Evolutionary conservation across 164 flowering plant genomes (phyloP).

Genomic region (Aristolochia fimbriata): DNA sequence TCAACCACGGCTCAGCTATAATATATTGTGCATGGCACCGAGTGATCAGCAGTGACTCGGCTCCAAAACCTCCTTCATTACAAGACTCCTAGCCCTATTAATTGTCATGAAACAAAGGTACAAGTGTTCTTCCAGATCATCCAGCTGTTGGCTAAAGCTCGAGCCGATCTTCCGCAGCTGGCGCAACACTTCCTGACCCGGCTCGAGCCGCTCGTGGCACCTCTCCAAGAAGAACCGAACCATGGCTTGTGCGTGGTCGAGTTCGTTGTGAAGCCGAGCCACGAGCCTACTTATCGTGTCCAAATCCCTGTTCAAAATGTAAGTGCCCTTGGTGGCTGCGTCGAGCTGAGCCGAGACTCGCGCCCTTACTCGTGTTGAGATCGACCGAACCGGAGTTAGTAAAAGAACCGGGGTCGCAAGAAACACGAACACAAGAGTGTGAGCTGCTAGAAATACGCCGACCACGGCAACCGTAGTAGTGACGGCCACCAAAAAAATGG

Average conservation of each 20-base stretch:
- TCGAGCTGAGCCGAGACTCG: slow-evolving; percentile 45
- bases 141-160: slow-evolving; percentile 51
- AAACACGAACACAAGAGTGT: slow-evolving; percentile 24
- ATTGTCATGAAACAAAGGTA: slow-evolving; percentile 70
- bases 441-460: slow-evolving; percentile 18
- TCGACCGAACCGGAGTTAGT: slow-evolving; percentile 20
- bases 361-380: slow-evolving; percentile 18
- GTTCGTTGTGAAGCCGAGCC: slow-evolving; percentile 48
- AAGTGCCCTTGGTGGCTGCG: slow-evolving; percentile 58
- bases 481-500: slow-evolving; percentile 28
- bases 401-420: slow-evolving; percentile 38
- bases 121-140: slow-evolving; percentile 70
- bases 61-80: slow-evolving; percentile 37
- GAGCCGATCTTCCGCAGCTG: slow-evolving; percentile 33
- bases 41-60: slow-evolving; percentile 10
- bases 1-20: background rate
- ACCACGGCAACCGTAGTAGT: slow-evolving; percentile 32
- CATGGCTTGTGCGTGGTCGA: slow-evolving; percentile 36
- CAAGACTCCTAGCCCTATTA: slow-evolving; percentile 58
- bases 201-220: slow-evolving; percentile 23
- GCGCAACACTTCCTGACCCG: slow-evolving; percentile 34
- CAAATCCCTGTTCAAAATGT: slow-evolving; percentile 51
- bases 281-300: slow-evolving; percentile 62
- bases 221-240: slow-evolving; percentile 31
- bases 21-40: background rate